Evolutionary conservation across 2,329 filamentous ascomycete genomes (phyloP).

Genomic region (Fusarium newnesense): DNA sequence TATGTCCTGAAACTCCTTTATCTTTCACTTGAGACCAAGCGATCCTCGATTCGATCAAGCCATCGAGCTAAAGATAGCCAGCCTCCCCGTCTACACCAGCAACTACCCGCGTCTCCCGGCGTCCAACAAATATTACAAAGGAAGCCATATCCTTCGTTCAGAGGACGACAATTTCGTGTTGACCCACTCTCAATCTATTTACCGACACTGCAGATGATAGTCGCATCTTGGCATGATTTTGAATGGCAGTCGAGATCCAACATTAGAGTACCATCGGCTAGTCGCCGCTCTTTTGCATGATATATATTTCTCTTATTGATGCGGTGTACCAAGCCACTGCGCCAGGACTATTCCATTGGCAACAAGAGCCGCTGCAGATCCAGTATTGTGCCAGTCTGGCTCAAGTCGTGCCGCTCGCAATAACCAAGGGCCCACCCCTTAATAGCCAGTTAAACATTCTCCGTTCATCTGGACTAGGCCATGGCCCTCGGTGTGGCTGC

Average conservation of each 20-base stretch:
- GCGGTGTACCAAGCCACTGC: constrained; percentile 18
- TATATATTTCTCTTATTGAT: constrained; percentile 7
- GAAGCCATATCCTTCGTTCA: constrained; percentile 1
- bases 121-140: neutral
- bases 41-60: constrained; percentile 6
- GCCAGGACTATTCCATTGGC: constrained; percentile 1
- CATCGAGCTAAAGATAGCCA: constrained; percentile 26
- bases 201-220: constrained; percentile 27
- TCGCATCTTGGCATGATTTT: constrained; percentile 18
- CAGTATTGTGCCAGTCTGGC: neutral
- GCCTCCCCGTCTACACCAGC: constrained; percentile 28
- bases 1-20: constrained; percentile 26
- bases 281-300: constrained; percentile 8
- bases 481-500: constrained; percentile 10
- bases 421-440: constrained; percentile 21
- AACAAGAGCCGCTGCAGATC: constrained; percentile 8
- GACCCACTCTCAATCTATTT: constrained; percentile 22
- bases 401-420: constrained; percentile 27
- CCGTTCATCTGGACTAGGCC: neutral
- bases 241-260: neutral
- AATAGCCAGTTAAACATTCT: neutral
- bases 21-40: constrained; percentile 8
- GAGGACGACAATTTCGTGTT: constrained; percentile 7
- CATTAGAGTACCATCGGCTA: constrained; percentile 11
- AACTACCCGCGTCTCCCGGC: neutral